Conservation (phyloP, 495 filamentous ascomycete species). For the Trichodelitschia bisporula region DNA sequence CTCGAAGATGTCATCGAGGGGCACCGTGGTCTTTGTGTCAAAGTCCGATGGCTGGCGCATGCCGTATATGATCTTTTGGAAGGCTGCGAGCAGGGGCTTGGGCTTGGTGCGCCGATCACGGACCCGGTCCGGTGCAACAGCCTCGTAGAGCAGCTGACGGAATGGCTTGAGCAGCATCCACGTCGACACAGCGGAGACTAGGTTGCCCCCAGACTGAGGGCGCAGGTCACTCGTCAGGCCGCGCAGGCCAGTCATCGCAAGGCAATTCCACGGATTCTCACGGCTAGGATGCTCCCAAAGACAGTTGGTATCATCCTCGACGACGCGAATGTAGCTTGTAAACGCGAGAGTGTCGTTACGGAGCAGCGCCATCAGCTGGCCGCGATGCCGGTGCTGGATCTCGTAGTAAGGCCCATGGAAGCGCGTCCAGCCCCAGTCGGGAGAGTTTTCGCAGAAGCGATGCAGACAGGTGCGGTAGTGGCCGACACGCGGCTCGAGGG, state of each 20-base stretch:
- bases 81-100: constrained; percentile 15
- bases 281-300: constrained; percentile 31
- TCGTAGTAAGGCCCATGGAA: constrained; percentile 36
- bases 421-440: constrained; percentile 45
- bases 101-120: constrained; percentile 23
- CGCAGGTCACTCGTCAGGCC: constrained; percentile 20
- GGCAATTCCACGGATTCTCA: constrained; percentile 17
- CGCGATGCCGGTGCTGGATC: constrained; percentile 29
- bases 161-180: constrained; percentile 36
- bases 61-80: constrained; percentile 12
- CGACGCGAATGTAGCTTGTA: constrained; percentile 34
- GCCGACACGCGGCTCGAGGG: constrained; percentile 34
- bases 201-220: constrained; percentile 19
- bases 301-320: constrained; percentile 34
- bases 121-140: constrained; percentile 24
- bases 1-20: constrained; percentile 8
- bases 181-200: constrained; percentile 20
- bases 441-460: constrained; percentile 29
- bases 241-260: constrained; percentile 33
- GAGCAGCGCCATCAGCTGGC: constrained; percentile 35
- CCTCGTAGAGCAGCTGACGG: constrained; percentile 26
- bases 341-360: constrained; percentile 39
- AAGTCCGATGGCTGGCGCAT: constrained; percentile 7
- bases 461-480: constrained; percentile 31
- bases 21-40: constrained; percentile 4